A percentile compares a stretch with the other conserved stretches of the same genome.
These are phyloP conservation scores for Dorcoceras hygrometricum DNA, from an alignment of 257 asterid genomes.

Conservation along the genomic window DNA sequence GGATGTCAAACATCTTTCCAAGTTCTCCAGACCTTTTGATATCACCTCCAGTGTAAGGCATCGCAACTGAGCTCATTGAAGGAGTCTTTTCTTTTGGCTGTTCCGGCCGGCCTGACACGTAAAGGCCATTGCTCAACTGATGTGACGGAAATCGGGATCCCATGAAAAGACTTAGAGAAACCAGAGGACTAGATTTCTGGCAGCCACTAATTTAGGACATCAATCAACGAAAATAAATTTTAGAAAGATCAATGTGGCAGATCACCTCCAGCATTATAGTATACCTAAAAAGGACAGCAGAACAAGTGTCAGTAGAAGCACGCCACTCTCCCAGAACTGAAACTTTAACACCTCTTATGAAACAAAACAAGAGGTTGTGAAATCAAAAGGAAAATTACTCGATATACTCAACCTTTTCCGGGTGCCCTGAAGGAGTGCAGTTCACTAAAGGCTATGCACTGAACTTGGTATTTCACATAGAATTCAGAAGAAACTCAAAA, in stretches of 20 bases:
- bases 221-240: no score
- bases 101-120: slow-evolving; percentile 84
- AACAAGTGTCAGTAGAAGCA: not conserved
- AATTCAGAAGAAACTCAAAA: no score
- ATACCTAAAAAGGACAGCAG: not conserved
- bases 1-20: slow-evolving; percentile 88
- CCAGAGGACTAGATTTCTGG: not conserved
- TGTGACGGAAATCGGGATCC: slow-evolving; percentile 95
- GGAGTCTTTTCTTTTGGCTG: slow-evolving; percentile 78
- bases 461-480: no score
- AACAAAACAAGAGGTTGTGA: no score
- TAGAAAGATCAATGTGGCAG: not conserved
- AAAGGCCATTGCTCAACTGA: slow-evolving; percentile 91
- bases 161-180: slow-evolving; percentile 30
- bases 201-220: not conserved
- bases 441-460: no score
- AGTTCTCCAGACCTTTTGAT: slow-evolving; percentile 91
- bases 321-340: not conserved
- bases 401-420: no score
- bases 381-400: no score
- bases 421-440: no score
- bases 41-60: slow-evolving; percentile 96
- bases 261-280: not conserved
- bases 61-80: slow-evolving; percentile 73
- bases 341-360: no score